A percentile compares a stretch with the other conserved stretches of the same genome.
Conservation (phyloP, 768 basidiomycete genomes). For the Termitomyces sp. region DNA sequence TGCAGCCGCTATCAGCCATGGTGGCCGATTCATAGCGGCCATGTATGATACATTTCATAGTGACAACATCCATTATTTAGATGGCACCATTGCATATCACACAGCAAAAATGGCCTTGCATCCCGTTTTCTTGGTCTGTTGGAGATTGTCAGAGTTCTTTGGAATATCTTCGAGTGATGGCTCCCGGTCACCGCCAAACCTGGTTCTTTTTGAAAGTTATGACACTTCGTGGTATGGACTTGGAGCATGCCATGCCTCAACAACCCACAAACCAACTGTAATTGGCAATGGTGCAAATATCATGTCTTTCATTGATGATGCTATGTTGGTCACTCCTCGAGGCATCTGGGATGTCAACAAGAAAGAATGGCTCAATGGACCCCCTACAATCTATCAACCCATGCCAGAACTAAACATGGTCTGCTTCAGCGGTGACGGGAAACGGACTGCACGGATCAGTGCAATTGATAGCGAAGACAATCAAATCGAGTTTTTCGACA, state of each 20-base stretch:
- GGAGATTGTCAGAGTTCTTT: neutral
- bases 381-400: neutral
- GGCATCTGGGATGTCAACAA: conserved; percentile 6
- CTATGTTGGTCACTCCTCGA: conserved; percentile 2
- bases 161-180: neutral
- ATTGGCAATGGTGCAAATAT: neutral
- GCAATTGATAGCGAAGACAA: neutral
- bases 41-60: neutral
- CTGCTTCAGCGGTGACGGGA: conserved; percentile 8
- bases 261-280: neutral
- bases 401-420: neutral
- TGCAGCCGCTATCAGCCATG: conserved; percentile 2
- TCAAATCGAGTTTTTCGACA: conserved; percentile 3
- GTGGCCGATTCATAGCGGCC: conserved; percentile 2
- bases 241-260: too few relatives aligned
- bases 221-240: neutral
- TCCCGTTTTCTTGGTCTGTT: conserved; percentile 4
- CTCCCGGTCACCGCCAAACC: neutral
- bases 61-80: too few relatives aligned
- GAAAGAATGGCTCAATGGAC: neutral
- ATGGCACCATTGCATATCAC: too few relatives aligned
- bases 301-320: conserved; percentile 2
- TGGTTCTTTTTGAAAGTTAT: neutral
- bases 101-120: too few relatives aligned
- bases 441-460: neutral